Conservation (phyloP, 1,284 basidiomycete species). For the Fomitopsis betulina region DNA sequence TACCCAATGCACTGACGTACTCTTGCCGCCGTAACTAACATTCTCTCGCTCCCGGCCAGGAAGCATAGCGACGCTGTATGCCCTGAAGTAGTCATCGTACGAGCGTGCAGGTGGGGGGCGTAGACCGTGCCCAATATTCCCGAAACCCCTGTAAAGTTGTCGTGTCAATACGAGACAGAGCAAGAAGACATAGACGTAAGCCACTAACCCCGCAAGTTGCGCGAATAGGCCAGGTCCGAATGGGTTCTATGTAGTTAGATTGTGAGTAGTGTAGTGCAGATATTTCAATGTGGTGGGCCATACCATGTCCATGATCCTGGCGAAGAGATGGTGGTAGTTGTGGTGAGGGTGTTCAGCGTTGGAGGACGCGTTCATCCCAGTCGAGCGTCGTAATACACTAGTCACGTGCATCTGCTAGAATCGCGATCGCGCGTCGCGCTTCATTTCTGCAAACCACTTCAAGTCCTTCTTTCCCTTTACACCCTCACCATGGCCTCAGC, state of each 20-base stretch:
- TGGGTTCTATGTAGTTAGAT: constrained; percentile 35
- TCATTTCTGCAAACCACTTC: background rate
- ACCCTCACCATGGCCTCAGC: constrained; percentile 37
- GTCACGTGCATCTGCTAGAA: constrained; percentile 13
- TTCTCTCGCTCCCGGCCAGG: constrained; percentile 80
- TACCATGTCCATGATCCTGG: constrained; percentile 58
- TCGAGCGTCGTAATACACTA: constrained; percentile 14
- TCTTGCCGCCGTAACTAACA: constrained; percentile 95
- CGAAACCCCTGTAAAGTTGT: constrained; percentile 41
- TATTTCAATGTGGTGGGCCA: constrained; percentile 21
- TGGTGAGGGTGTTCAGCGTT: background rate
- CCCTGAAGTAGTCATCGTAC: constrained; percentile 81
- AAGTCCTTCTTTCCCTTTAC: constrained; percentile 8
- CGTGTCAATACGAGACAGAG: too few species aligned
- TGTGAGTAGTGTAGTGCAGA: constrained; percentile 33
- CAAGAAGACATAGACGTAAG: background rate
- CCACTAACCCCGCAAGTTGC: constrained; percentile 55
- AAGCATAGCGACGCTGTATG: constrained; percentile 85
- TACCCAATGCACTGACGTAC: constrained; percentile 48
- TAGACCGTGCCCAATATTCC: constrained; percentile 37
- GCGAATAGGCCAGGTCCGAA: constrained; percentile 48
- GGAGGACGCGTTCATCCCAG: background rate
- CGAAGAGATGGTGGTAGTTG: constrained; percentile 5
- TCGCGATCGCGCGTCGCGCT: constrained; percentile 3
- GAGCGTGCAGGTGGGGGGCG: constrained; percentile 52